These are phyloP conservation scores for Mimosa bimucronata DNA, from an alignment of 306 rosid species.

Conservation along the genomic window DNA sequence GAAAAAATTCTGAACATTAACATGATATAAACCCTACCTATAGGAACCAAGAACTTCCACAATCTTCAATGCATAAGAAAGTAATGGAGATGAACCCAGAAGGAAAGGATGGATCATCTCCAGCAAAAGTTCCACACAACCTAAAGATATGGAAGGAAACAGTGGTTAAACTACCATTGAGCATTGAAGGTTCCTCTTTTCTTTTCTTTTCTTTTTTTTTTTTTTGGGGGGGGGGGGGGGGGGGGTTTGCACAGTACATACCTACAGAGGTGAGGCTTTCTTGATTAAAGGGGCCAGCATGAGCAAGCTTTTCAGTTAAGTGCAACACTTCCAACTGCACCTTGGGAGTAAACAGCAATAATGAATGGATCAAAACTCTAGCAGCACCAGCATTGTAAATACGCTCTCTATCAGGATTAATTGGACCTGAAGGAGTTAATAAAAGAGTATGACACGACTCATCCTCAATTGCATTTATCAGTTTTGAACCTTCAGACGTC, in stretches of 20 bases:
- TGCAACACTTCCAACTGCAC: slow-evolving; percentile 80
- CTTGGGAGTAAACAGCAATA: slow-evolving; percentile 89
- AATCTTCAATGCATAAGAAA: slow-evolving; percentile 66
- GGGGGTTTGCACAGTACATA: slow-evolving; percentile 41
- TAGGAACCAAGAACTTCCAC: slow-evolving; percentile 91
- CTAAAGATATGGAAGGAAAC: slow-evolving; percentile 44
- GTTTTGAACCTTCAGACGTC: slow-evolving; percentile 61
- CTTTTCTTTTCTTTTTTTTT: too few relatives aligned
- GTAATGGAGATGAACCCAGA: slow-evolving; percentile 67
- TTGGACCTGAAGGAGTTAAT: slow-evolving; percentile 75
- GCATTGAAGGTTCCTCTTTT: not conserved
- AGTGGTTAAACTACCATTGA: slow-evolving; percentile 31
- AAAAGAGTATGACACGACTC: slow-evolving; percentile 61
- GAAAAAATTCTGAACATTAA: slow-evolving; percentile 23
- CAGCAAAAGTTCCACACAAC: slow-evolving; percentile 81
- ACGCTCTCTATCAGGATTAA: slow-evolving; percentile 78
- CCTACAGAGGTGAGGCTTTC: slow-evolving; percentile 93
- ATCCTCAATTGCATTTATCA: slow-evolving; percentile 51
- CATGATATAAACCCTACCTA: slow-evolving; percentile 56
- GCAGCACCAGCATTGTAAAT: slow-evolving; percentile 91
- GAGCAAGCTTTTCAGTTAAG: slow-evolving; percentile 77
- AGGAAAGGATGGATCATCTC: slow-evolving; percentile 70
- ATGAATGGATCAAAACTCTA: slow-evolving; percentile 79
- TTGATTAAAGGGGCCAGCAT: slow-evolving; percentile 84
- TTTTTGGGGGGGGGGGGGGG: not conserved